Evolutionary conservation across 257 asterid genomes (phyloP), one percentile per base, ranked within the genome.

Genomic region (Solanum infundibuliforme): DNA sequence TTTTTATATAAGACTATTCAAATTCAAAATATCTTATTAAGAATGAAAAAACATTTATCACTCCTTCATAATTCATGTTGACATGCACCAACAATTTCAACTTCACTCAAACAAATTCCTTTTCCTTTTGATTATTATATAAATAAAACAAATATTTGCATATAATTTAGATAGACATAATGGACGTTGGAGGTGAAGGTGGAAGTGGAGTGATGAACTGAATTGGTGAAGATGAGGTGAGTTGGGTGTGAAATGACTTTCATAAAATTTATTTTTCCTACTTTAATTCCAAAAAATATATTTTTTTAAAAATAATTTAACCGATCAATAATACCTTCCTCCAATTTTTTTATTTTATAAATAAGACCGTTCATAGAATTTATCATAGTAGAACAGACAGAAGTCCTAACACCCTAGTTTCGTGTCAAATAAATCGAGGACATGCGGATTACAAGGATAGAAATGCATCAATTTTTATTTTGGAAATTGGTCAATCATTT

Each of bases 191-290:
- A 52, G 9, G 23, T 2, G 9, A 52, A 52, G 4, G 23, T 52
- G 65, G 11, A 18, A 18, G n/a, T 55, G 4, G 11, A 55, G 5
- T 2, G 65, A 55, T 18, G n/a, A 55, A 18, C n/a, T 3, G 11
- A 52, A 9, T 52, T 8, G 10, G n/a, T 18, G n/a, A 55, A 18
- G 65, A 55, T 7, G 60, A 55, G n/a, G 11, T 6, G 10, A 0
- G 25, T 7, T 55, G 4, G 0, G 7, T 2, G 25, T 55, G 2
- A 2, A 55, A 55, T 55, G 11, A 20, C 65, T 20, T 55, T 0
- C 25, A 3, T 55, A 20, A 20, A 20, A 1, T 0, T 55, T 55
- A 0, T 20, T 55, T 55, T 18, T 55, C 2, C 11, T 55, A 7
- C 11, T 55, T 55, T 20, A 52, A 18, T 52, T 52, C 0, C 1